Percentiles rank a stretch among this genome's conserved stretches.
phyloP scores from a whole-genome alignment of 768 basidiomycete genomes.

The Trametes elegans region DNA sequence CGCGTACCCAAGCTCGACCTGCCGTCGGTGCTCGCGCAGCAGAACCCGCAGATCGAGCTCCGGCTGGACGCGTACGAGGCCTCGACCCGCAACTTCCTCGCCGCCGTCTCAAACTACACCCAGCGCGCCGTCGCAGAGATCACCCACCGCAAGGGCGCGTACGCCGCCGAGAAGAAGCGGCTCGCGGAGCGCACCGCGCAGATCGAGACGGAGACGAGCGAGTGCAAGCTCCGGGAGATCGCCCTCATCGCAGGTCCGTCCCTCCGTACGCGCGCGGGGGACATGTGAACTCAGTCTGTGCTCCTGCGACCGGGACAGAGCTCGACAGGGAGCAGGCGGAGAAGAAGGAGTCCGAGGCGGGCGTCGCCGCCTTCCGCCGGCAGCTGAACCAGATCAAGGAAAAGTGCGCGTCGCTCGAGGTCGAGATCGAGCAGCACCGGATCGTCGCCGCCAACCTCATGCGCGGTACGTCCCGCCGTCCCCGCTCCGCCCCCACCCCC shows the following conservation, averaged over 20 bases:
- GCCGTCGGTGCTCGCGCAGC: constrained; percentile 46
- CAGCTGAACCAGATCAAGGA: constrained; percentile 67
- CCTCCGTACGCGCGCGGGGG: background rate
- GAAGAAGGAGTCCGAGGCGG: constrained; percentile 64
- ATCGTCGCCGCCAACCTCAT: constrained; percentile 57
- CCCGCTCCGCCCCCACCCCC: background rate
- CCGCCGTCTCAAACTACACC: constrained; percentile 71
- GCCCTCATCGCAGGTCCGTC: constrained; percentile 72
- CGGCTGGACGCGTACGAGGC: constrained; percentile 57
- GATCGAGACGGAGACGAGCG: constrained; percentile 66
- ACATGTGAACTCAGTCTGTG: background rate
- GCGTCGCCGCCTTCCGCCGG: constrained; percentile 57
- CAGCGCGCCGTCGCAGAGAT: constrained; percentile 68
- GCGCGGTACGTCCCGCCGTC: constrained; percentile 48
- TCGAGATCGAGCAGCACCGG: constrained; percentile 73
- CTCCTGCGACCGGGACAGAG: constrained; percentile 38
- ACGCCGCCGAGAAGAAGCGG: constrained; percentile 61
- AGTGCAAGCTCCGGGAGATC: constrained; percentile 77
- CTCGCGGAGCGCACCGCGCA: constrained; percentile 58
- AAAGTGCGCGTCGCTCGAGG: constrained; percentile 53
- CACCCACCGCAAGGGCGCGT: constrained; percentile 59
- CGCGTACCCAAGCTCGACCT: constrained; percentile 59
- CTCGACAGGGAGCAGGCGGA: constrained; percentile 72
- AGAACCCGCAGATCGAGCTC: constrained; percentile 64
- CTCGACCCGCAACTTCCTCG: constrained; percentile 70